These are phyloP conservation scores for Nemania sp. DNA, from an alignment of 2,329 filamentous ascomycete species.

Conservation along the genomic window DNA sequence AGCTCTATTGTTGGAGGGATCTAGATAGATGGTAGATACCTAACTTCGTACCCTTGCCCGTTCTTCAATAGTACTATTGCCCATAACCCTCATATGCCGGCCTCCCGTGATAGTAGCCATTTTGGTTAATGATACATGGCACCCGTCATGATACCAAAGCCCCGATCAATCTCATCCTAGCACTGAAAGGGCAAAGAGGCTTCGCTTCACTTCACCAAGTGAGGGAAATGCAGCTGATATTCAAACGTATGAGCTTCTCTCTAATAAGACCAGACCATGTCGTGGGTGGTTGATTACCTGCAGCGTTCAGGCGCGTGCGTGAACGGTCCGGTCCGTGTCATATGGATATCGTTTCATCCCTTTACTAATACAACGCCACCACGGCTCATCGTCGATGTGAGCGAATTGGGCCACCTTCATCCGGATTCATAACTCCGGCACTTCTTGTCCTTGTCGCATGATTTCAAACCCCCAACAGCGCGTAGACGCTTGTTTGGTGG, in stretches of 20 bases:
- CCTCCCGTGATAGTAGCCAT: background rate
- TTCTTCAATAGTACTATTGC: constrained; percentile 3
- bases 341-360: background rate
- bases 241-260: constrained; percentile 35
- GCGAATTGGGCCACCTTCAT: background rate
- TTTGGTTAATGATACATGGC: background rate
- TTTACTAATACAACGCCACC: constrained; percentile 4
- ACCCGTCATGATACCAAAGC: background rate
- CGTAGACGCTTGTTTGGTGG: background rate
- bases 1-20: background rate
- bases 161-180: constrained; percentile 2
- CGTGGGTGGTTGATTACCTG: constrained; percentile 37
- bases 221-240: constrained; percentile 23
- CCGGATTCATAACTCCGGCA: background rate
- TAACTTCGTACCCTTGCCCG: no score
- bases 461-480: background rate
- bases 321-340: background rate
- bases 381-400: constrained; percentile 1
- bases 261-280: constrained; percentile 29
- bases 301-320: constrained; percentile 18
- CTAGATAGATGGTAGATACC: background rate
- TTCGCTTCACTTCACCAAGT: constrained; percentile 1
- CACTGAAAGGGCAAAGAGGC: constrained; percentile 3
- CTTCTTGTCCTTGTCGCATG: background rate
- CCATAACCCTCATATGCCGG: background rate